Evolutionary conservation across 202 grass and related monocot species (phyloP), one percentile per base, ranked within the genome.

Genomic region (Sporobolus alterniflorus): DNA sequence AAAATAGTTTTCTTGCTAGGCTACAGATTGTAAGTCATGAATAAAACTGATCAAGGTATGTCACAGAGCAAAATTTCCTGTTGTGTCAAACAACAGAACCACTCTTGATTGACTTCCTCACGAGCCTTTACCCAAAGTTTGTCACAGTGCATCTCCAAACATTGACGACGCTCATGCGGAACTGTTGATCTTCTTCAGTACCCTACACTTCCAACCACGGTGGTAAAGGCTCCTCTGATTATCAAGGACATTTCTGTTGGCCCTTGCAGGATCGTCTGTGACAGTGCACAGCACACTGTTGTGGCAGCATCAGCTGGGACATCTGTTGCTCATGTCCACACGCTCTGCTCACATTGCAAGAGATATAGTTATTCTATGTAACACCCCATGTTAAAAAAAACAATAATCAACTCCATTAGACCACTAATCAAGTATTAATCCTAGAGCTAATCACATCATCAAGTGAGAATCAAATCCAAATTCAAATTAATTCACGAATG

Each of bases 21-120:
- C 54, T 80, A 67, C 17, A 69, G 32, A 55, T 65, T 55, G n/a
- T 43, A 69, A 41, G 34, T n/a, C 41, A 74, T 75, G 11, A 29
- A 32, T 64, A 69, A n/a, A 75, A 20, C 22, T 62, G 18, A 62
- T 67, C 18, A 43, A 52, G 17, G 22, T 28, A 64, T 51, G 46
- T 76, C 9, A 39, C 25, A 42, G 14, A 65, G 46, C 18, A 46
- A 46, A 10, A 46, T 75, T 55, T 74, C 33, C 48, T 28, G n/a
- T n/a, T 17, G 55, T 57, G 28, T 30, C 28, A 62, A 62, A 55
- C 21, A 52, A 39, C 11, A 55, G 50, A 55, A 40, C 15, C 13
- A 14, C n/a, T 55, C 31, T 55, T 79, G 65, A 42, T 32, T 56
- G 25, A 32, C 52, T 70, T 80, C 36, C 33, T 80, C 7, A 20